Percentiles rank a stretch among this genome's conserved stretches.
Evolutionary conservation across 805 yeast genomes (phyloP).

Genomic region (Candida cerambycidarum): DNA sequence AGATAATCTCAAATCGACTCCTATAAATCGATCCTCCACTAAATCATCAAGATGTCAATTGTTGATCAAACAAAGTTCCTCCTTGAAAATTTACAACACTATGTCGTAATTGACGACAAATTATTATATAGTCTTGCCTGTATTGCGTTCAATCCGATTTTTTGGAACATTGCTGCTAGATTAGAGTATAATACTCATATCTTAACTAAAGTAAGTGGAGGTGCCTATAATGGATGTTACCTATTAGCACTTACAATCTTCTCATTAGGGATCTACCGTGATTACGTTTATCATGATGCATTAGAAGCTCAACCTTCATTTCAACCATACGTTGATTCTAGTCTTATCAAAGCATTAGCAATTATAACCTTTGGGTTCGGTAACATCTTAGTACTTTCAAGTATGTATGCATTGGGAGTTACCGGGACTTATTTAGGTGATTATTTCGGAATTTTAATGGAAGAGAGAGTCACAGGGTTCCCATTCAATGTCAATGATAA

Average conservation of each 20-base stretch:
- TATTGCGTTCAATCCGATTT: conserved; percentile 88
- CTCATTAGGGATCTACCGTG: conserved; percentile 80
- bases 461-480: conserved; percentile 83
- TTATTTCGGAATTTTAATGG: conserved; percentile 94
- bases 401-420: conserved; percentile 91
- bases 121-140: conserved; percentile 51
- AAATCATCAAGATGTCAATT: conserved; percentile 11
- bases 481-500: conserved; percentile 90
- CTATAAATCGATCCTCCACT: not conserved
- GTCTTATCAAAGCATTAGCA: conserved; percentile 50
- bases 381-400: conserved; percentile 72
- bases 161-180: conserved; percentile 94
- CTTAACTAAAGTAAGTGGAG: conserved; percentile 71
- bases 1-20: not conserved
- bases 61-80: conserved; percentile 21
- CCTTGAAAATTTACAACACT: conserved; percentile 18
- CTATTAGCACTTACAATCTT: conserved; percentile 80
- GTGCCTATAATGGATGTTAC: conserved; percentile 78
- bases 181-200: conserved; percentile 75
- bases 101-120: conserved; percentile 22
- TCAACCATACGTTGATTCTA: conserved; percentile 45
- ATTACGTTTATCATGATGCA: conserved; percentile 70
- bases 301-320: conserved; percentile 69
- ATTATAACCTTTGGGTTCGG: conserved; percentile 61
- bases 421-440: conserved; percentile 98